phyloP scores from a whole-genome alignment of 495 filamentous ascomycete species.

The Sordaria brevicollis region DNA sequence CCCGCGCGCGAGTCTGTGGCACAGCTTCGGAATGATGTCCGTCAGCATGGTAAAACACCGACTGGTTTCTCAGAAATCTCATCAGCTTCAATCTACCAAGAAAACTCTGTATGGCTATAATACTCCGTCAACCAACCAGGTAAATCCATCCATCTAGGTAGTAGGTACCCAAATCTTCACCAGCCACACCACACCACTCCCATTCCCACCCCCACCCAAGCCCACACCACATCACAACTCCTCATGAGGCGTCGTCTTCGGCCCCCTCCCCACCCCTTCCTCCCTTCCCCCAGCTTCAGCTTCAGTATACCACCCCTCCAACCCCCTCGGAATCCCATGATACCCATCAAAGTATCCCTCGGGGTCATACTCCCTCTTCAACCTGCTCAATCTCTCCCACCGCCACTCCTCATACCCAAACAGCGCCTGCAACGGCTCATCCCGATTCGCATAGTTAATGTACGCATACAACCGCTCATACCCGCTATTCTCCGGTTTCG shows the following conservation, averaged over 20 bases:
- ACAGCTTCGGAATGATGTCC: neutral
- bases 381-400: neutral
- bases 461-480: neutral
- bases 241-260: neutral
- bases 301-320: neutral
- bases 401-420: neutral
- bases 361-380: neutral
- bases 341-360: neutral
- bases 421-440: neutral
- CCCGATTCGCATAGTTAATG: neutral
- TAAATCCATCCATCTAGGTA: too few relatives aligned
- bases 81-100: neutral
- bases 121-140: neutral
- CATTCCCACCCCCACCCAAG: neutral
- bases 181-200: neutral
- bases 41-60: neutral
- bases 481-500: neutral
- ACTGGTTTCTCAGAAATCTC: neutral
- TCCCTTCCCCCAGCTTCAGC: too few relatives aligned
- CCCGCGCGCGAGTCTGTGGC: neutral
- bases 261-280: neutral
- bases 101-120: neutral
- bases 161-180: neutral
- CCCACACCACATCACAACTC: neutral
- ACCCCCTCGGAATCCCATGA: neutral